Evolutionary conservation across 257 asterid genomes (phyloP), one percentile per base, ranked within the genome.

Genomic region (Capsicum chinense): DNA sequence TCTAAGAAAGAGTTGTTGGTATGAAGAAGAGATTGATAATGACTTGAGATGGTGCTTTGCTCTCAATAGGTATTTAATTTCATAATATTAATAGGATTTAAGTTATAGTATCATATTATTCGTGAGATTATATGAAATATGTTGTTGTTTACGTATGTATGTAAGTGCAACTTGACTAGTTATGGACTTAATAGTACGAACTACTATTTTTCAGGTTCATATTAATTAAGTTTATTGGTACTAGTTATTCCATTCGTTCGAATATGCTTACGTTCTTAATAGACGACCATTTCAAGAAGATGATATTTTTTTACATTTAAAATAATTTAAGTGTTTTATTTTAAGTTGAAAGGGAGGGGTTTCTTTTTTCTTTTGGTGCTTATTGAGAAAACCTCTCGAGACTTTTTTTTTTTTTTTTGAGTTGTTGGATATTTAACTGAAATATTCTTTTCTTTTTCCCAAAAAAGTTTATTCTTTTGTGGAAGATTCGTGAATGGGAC

Each of bases 21-120:
- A 94, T 83, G 99, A 96, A 87, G 99, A 96, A 88, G 99, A 96
- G 86, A 94, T 96, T 85, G 99, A 96, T 84, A 97, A 92, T 76
- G 94, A 96, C 73, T 87, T 96, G 90, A 90, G 98, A 83, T 96
- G 99, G 99, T 94, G 98, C 81, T 96, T 96, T 86, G 99, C 99
- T 37, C 98, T 96, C 85, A 96, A 96, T 88, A 93, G 99, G 99
- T 95, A 16, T 62, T 3, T 39, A 39, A 39, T 39, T 39, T 39
- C 44, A 39, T 39, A 39, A 39, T 4, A 39, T 26, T 26, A 39
- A 39, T 39, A 4, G 3, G 44, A 39, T 39, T 39, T 39, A 39
- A 3, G 44, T 39, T 39, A 39, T 39, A 39, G 44, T 39, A 39
- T 5, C 44, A 4, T 3, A 39, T 39, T 3, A 39, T 39, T 39